Evolutionary conservation across 2,329 filamentous ascomycete species (phyloP).

Genomic region (Falciphora oryzae): DNA sequence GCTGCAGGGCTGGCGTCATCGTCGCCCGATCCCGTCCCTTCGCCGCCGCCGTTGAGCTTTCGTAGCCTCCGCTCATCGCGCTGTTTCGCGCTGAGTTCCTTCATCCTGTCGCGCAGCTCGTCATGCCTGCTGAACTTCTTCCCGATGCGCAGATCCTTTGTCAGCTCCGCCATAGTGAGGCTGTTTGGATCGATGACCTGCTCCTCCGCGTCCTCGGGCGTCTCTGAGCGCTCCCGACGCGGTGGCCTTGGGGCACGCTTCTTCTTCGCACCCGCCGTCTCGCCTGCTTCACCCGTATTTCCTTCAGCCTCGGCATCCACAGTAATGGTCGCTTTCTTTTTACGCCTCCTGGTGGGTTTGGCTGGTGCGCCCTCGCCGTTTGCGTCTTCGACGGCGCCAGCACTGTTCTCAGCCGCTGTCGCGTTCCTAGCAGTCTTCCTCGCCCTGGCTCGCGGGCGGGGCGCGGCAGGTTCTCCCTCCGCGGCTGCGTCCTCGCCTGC

Average conservation of each 20-base stretch:
- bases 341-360: slow-evolving; percentile 12
- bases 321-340: neutral
- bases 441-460: too few relatives aligned
- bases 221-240: slow-evolving; percentile 40
- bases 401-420: slow-evolving; percentile 14
- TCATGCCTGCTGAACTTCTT: slow-evolving; percentile 71
- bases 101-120: slow-evolving; percentile 63
- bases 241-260: slow-evolving; percentile 20
- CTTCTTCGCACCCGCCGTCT: slow-evolving; percentile 15
- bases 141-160: slow-evolving; percentile 62
- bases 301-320: neutral
- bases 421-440: neutral
- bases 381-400: slow-evolving; percentile 14
- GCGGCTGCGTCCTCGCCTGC: neutral
- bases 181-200: slow-evolving; percentile 59
- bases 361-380: slow-evolving; percentile 8
- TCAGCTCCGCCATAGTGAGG: slow-evolving; percentile 68
- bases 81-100: slow-evolving; percentile 31
- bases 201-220: slow-evolving; percentile 58
- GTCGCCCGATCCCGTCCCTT: slow-evolving; percentile 11
- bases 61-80: slow-evolving; percentile 30
- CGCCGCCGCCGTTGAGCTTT: slow-evolving; percentile 22
- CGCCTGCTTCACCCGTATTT: slow-evolving; percentile 7
- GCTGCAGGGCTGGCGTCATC: slow-evolving; percentile 15
- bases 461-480: neutral